A percentile compares a stretch with the other conserved stretches of the same genome.
Evolutionary conservation across 768 basidiomycete species (phyloP).

Genomic region (Termitomyces sp.): DNA sequence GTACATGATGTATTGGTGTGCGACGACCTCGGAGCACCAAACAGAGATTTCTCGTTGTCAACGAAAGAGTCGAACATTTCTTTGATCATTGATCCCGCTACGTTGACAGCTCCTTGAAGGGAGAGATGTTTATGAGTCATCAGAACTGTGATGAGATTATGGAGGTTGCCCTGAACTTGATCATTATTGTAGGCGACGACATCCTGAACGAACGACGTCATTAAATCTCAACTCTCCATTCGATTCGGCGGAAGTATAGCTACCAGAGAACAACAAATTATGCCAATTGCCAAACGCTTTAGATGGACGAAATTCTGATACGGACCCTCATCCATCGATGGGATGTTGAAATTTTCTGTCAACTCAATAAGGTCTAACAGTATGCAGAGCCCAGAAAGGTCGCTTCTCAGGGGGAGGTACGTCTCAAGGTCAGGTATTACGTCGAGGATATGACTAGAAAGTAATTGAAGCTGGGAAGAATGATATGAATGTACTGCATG

Average conservation of each 20-base stretch:
- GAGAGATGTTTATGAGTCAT: slow-evolving; percentile 37
- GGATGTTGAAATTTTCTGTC: slow-evolving; percentile 37
- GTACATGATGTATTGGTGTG: slow-evolving; percentile 10
- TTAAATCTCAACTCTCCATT: slow-evolving; percentile 1
- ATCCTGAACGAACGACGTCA: slow-evolving; percentile 37
- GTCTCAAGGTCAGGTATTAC: slow-evolving; percentile 36
- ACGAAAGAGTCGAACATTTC: slow-evolving; percentile 30
- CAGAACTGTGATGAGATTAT: slow-evolving; percentile 47
- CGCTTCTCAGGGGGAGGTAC: slow-evolving; percentile 40
- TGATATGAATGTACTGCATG: slow-evolving; percentile 27
- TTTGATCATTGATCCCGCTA: slow-evolving; percentile 32
- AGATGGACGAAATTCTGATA: slow-evolving; percentile 25
- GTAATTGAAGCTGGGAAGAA: slow-evolving; percentile 25
- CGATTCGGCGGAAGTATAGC: slow-evolving; percentile 9
- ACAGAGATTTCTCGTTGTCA: slow-evolving; percentile 19
- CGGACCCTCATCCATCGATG: slow-evolving; percentile 21
- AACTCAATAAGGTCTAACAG: slow-evolving; percentile 49
- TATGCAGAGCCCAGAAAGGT: slow-evolving; percentile 43
- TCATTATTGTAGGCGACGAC: slow-evolving; percentile 49
- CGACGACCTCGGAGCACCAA: slow-evolving; percentile 12
- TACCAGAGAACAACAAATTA: slow-evolving; percentile 53
- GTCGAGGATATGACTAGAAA: slow-evolving; percentile 18
- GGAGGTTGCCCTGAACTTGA: slow-evolving; percentile 26
- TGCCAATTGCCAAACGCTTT: slow-evolving; percentile 36
- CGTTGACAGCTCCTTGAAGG: slow-evolving; percentile 44